Conservation (phyloP, 495 filamentous ascomycete species). For the Clavariopsis aquatica region DNA sequence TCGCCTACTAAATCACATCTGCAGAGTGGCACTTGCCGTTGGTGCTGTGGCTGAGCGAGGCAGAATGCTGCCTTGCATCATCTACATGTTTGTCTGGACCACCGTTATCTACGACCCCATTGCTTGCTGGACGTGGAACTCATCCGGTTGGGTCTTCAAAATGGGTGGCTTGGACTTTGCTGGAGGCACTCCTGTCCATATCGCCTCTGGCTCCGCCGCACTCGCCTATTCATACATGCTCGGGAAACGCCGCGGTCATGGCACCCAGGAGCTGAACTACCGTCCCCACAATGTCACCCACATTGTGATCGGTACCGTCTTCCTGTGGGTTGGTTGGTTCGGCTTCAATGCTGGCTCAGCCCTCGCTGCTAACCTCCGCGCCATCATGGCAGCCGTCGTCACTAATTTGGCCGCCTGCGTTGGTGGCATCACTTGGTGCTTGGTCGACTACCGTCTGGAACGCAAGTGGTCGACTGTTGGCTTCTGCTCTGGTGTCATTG, state of each 20-base stretch:
- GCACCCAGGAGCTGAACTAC: slow-evolving; percentile 88
- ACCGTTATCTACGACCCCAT: slow-evolving; percentile 94
- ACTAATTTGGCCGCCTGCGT: slow-evolving; percentile 77
- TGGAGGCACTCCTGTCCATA: slow-evolving; percentile 95
- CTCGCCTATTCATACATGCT: slow-evolving; percentile 84
- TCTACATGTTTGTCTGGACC: slow-evolving; percentile 97
- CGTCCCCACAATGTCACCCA: slow-evolving; percentile 97
- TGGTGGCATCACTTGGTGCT: slow-evolving; percentile 92
- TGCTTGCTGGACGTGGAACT: slow-evolving; percentile 98
- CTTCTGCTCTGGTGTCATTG: slow-evolving; percentile 92
- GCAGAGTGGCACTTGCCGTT: slow-evolving; percentile 81
- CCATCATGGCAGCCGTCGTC: slow-evolving; percentile 74
- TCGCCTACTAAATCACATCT: neutral
- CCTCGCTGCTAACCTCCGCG: slow-evolving; percentile 83
- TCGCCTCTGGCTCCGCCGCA: slow-evolving; percentile 84
- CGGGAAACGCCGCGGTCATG: slow-evolving; percentile 80
- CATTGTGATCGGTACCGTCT: slow-evolving; percentile 94
- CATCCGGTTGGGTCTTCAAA: slow-evolving; percentile 75
- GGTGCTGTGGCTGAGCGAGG: slow-evolving; percentile 92
- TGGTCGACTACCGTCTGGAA: slow-evolving; percentile 92
- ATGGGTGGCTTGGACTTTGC: slow-evolving; percentile 94
- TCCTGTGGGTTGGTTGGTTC: slow-evolving; percentile 99
- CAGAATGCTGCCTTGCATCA: slow-evolving; percentile 86
- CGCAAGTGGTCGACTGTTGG: slow-evolving; percentile 96
- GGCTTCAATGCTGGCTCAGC: slow-evolving; percentile 97